Conservation (phyloP, 2,329 filamentous ascomycete genomes). For the Xylariaceae sp. region DNA sequence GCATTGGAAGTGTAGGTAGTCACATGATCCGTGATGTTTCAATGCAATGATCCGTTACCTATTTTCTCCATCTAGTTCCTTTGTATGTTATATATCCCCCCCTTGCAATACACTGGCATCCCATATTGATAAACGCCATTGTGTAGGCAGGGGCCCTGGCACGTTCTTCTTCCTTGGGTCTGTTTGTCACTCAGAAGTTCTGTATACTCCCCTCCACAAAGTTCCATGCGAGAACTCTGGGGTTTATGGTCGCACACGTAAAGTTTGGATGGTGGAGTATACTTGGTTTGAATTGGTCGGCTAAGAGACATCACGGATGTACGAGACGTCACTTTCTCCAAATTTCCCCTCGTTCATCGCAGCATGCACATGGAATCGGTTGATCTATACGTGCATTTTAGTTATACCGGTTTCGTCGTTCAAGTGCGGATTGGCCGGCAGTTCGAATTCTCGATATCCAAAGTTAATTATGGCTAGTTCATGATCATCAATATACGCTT, state of each 20-base stretch:
- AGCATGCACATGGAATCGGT: constrained; percentile 21
- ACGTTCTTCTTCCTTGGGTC: background rate
- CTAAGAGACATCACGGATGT: constrained; percentile 14
- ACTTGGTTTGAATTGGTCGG: constrained; percentile 19
- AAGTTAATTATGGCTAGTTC: background rate
- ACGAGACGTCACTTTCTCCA: constrained; percentile 28
- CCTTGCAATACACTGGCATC: too few relatives aligned
- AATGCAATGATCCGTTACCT: background rate
- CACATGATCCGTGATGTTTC: background rate
- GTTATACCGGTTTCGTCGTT: constrained; percentile 19
- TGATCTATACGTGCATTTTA: constrained; percentile 22
- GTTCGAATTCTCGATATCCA: constrained; percentile 15
- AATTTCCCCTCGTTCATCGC: constrained; percentile 25
- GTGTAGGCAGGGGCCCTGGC: background rate
- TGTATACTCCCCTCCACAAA: background rate
- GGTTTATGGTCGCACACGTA: background rate
- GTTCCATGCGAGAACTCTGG: background rate
- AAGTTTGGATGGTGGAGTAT: constrained; percentile 14
- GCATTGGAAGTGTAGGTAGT: background rate
- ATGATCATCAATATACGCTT: too few relatives aligned
- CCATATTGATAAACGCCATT: background rate
- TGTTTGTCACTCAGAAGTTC: background rate
- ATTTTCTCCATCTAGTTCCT: background rate
- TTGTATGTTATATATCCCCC: background rate
- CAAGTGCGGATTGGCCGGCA: constrained; percentile 27